Evolutionary conservation across 495 filamentous ascomycete species (phyloP), one percentile per base, ranked within the genome.

Genomic region (Penicillium ochrochloron): DNA sequence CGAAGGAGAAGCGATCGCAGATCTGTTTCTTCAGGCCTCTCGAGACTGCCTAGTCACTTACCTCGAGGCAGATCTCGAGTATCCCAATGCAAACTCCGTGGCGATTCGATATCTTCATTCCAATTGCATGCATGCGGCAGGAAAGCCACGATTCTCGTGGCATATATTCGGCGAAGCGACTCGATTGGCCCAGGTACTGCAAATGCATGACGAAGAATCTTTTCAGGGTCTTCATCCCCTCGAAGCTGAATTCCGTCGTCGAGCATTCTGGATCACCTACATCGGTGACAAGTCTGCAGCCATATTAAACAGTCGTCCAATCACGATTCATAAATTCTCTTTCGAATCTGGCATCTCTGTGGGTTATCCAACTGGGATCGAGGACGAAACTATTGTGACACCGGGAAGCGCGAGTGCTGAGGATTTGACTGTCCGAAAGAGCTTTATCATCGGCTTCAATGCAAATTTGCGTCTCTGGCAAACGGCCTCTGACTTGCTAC

Each of bases 261-360:
- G 72, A 4, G 67, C 63, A 19, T 75, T 75, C 60, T 75, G 73
- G 73, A 70, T 75, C 39, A 50, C 70, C 27, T 75, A 70, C 41
- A 66, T 70, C 21, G 72, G 70, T 10, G 73, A 75, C 55, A 72
- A 74, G 46, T 75, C 72, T n/a, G 72, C 73, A 12, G 69, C 66
- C 14, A 72, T 72, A 12, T 48, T 74, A 25, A 71, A 68, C 23
- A 70, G 70, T 41, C 72, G 69, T 2, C 73, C 72, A 12, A 73
- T 73, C 31, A 74, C 72, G 5, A 66, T 75, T 12, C 72, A 73
- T 55, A 66, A 69, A 37, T 73, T 62, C 41, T 73, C 66, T 8
- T 73, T 73, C 29, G 65, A 73, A 12, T 57, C 70, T 15, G 71
- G 70, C 12, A 74, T 74, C 37, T 72, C 70, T 2, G 68, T 65